Evolutionary conservation across 257 asterid genomes (phyloP).

Genomic region (Rubia yunnanensis): DNA sequence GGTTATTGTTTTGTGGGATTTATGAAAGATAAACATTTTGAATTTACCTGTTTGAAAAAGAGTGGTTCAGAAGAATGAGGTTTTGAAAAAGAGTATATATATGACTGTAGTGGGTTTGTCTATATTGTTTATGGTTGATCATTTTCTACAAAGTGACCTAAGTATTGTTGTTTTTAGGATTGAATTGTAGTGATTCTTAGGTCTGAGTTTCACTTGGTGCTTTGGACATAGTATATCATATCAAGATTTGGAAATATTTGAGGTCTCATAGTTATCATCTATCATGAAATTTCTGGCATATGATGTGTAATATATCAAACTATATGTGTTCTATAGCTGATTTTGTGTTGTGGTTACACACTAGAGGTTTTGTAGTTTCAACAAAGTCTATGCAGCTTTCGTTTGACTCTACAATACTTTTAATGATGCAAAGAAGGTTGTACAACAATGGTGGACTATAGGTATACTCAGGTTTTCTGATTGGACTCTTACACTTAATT

Average conservation of each 20-base stretch:
- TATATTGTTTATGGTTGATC: not conserved
- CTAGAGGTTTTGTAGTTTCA: constrained; percentile 87
- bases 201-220: not conserved
- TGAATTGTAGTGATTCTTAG: not conserved
- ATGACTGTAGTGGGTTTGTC: not conserved
- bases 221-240: not conserved
- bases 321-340: not conserved
- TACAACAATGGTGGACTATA: constrained; percentile 70
- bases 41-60: not conserved
- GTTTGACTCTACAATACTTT: constrained; percentile 62
- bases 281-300: not conserved
- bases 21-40: not conserved
- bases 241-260: not conserved
- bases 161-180: not conserved
- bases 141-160: not conserved
- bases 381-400: constrained; percentile 95
- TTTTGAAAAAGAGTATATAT: too few species aligned
- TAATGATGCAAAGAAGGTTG: constrained; percentile 84
- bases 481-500: not conserved
- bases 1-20: not conserved
- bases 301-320: not conserved
- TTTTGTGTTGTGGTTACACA: constrained; percentile 20
- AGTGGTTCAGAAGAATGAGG: not conserved
- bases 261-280: not conserved
- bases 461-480: constrained; percentile 27